Evolutionary conservation across 2,329 filamentous ascomycete genomes (phyloP), one percentile per base, ranked within the genome.

Genomic region (Colletotrichum shisoi): DNA sequence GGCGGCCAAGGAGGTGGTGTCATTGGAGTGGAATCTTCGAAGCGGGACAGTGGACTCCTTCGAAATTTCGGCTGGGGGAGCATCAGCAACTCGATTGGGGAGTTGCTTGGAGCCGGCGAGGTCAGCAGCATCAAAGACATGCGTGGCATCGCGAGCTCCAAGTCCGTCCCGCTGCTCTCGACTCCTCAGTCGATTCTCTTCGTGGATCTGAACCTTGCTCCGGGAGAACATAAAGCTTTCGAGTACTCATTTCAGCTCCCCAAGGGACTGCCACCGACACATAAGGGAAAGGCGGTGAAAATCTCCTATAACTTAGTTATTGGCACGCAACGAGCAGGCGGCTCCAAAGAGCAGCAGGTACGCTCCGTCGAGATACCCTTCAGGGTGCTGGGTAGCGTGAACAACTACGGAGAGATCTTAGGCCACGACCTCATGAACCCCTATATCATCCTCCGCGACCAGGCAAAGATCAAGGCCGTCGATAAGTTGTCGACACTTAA

Each of bases 101-200:
- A 95, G 61, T 80, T 99, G 4, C 83, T 98, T n/a, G 93, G 93
- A 8, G 88, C 90, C 53, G 89, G 90, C 60, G 94, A 97, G 73
- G 87, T 96, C 71, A 96, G 94, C 79, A 96, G 91, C 67, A 94
- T 99, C 75, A 93, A 94, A 74, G 94, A 98, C 75, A 97, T 98
- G 92, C 90, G 94, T 71, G 92, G 91, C 3, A 90, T 91, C 57
- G 91, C 91, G 31, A 95, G 91, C 76, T 91, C 93, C 39, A 94
- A 93, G 75, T 91, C 92, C 3, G 90, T 99, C 49, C 95, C 95
- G 0, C 82, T 99, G 53, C 84, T 99, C n/a, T 95, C 92, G 17
- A 98, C 94, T 5, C 94, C 94, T 1, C 95, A 98, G 79, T 97
- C 93, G 2, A 92, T 99, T 69, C 81, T 99, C 13, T 99, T 99